Evolutionary conservation across 768 basidiomycete species (phyloP).

Genomic region (Multifurca ochricompacta): DNA sequence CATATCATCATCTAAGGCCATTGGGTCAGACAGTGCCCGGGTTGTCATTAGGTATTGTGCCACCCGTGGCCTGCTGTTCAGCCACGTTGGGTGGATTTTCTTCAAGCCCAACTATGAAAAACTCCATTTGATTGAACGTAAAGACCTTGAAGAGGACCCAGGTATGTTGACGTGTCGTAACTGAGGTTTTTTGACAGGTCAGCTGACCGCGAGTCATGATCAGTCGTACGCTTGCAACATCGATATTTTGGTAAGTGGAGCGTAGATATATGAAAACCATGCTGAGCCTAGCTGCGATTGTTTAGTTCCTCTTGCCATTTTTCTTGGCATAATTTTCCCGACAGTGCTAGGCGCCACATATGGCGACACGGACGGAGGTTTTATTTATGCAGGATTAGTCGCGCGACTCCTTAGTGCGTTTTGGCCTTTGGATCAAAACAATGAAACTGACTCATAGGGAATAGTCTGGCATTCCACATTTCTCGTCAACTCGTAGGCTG

Average conservation of each 20-base stretch:
- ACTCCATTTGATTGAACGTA: slow-evolving; percentile 54
- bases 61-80: slow-evolving; percentile 62
- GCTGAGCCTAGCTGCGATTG: background rate
- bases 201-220: background rate
- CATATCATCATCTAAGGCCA: background rate
- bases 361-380: slow-evolving; percentile 59
- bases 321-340: slow-evolving; percentile 53
- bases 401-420: slow-evolving; percentile 50
- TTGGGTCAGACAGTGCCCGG: background rate
- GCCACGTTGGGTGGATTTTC: slow-evolving; percentile 86
- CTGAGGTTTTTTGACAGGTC: background rate
- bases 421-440: background rate
- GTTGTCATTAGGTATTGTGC: slow-evolving; percentile 51
- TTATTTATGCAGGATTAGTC: slow-evolving; percentile 65
- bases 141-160: slow-evolving; percentile 61
- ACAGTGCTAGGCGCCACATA: slow-evolving; percentile 45
- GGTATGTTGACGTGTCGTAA: slow-evolving; percentile 34
- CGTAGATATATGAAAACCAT: background rate
- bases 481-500: slow-evolving; percentile 56
- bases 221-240: slow-evolving; percentile 68
- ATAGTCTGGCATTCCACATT: slow-evolving; percentile 72
- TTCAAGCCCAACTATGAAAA: slow-evolving; percentile 60
- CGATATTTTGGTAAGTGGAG: slow-evolving; percentile 46
- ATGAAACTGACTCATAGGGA: background rate
- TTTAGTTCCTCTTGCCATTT: slow-evolving; percentile 52